phyloP scores from a whole-genome alignment of 2,329 filamentous ascomycete genomes.

The Aspergillus clavatus region DNA sequence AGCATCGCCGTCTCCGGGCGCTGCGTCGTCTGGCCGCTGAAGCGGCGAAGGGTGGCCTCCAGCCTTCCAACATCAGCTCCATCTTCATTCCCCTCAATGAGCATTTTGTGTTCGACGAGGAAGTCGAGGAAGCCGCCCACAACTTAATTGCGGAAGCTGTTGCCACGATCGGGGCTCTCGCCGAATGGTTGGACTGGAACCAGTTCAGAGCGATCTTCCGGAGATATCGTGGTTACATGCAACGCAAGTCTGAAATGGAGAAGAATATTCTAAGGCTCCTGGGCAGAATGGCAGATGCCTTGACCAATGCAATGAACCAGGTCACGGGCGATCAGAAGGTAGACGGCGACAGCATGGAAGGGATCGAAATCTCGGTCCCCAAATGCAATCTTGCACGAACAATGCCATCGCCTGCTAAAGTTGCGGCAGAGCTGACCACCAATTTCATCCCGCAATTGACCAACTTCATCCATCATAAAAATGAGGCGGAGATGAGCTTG shows the following conservation, averaged over 20 bases:
- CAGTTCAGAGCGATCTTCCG: slow-evolving; percentile 82
- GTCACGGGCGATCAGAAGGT: slow-evolving; percentile 17
- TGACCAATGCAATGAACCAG: slow-evolving; percentile 53
- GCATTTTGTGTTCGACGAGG: slow-evolving; percentile 84
- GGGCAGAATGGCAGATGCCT: slow-evolving; percentile 72
- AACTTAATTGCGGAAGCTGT: slow-evolving; percentile 83
- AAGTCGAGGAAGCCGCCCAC: slow-evolving; percentile 70
- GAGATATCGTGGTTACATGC: slow-evolving; percentile 76
- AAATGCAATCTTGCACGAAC: slow-evolving; percentile 55
- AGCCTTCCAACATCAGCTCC: slow-evolving; percentile 72
- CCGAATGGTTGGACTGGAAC: slow-evolving; percentile 77
- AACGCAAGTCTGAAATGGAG: slow-evolving; percentile 73
- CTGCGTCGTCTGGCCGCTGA: slow-evolving; percentile 69
- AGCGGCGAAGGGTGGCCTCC: slow-evolving; percentile 60
- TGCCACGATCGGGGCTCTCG: slow-evolving; percentile 69
- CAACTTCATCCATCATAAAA: slow-evolving; percentile 87
- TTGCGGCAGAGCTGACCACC: slow-evolving; percentile 66
- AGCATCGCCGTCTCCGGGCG: slow-evolving; percentile 78
- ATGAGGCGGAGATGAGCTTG: slow-evolving; percentile 88
- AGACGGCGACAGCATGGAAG: slow-evolving; percentile 23
- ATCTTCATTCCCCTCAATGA: slow-evolving; percentile 90
- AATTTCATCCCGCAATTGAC: slow-evolving; percentile 74
- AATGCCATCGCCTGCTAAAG: slow-evolving; percentile 62
- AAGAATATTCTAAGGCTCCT: slow-evolving; percentile 82
- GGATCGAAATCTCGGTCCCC: slow-evolving; percentile 23